Conservation (phyloP, 1,284 basidiomycete species). For the Inonotus obliquus region DNA sequence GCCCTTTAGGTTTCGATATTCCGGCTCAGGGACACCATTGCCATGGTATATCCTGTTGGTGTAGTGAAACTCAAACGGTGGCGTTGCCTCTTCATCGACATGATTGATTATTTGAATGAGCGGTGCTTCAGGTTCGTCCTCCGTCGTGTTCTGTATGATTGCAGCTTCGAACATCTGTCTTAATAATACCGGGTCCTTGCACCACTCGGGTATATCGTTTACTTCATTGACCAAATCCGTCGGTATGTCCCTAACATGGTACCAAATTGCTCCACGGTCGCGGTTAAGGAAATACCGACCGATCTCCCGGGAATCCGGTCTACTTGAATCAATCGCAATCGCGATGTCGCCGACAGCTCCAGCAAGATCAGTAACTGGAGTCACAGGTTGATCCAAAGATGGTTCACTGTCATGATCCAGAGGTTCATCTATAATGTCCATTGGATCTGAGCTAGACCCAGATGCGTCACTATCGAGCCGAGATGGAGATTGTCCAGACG, state of each 20-base stretch:
- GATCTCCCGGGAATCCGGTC: background rate
- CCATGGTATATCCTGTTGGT: slow-evolving; percentile 73
- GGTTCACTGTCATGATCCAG: background rate
- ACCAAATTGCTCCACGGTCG: slow-evolving; percentile 28
- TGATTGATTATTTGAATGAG: slow-evolving; percentile 60
- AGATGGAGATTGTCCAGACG: background rate
- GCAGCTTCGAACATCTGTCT: slow-evolving; percentile 49
- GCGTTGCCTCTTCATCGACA: slow-evolving; percentile 60
- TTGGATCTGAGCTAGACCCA: background rate
- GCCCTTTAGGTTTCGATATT: slow-evolving; percentile 50
- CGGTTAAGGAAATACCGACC: slow-evolving; percentile 5
- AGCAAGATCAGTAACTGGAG: slow-evolving; percentile 4
- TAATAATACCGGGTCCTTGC: slow-evolving; percentile 32
- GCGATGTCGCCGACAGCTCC: slow-evolving; percentile 1
- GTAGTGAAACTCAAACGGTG: slow-evolving; percentile 75
- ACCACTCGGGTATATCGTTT: slow-evolving; percentile 36
- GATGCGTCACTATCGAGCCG: background rate
- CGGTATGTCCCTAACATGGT: slow-evolving; percentile 39
- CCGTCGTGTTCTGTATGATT: slow-evolving; percentile 49
- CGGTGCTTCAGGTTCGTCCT: slow-evolving; percentile 64
- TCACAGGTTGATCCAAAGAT: background rate
- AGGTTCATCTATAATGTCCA: background rate
- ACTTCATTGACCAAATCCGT: slow-evolving; percentile 49
- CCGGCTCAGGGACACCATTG: slow-evolving; percentile 61
- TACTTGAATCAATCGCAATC: background rate